Evolutionary conservation across 2,329 filamentous ascomycete species (phyloP), one percentile per base, ranked within the genome.

Genomic region (Cercospora zeae-maydis): DNA sequence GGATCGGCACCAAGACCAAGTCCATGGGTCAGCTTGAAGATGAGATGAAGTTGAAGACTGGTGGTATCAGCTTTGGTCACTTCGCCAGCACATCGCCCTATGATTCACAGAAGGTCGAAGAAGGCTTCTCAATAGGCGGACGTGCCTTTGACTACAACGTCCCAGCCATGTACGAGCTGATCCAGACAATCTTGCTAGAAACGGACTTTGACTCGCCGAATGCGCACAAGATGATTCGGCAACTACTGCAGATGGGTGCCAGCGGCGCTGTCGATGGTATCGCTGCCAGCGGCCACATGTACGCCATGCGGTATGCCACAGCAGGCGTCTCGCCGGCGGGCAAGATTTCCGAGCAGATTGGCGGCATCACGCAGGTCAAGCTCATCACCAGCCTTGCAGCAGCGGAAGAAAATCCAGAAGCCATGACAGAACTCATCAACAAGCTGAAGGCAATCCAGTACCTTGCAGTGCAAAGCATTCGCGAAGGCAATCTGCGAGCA

Each of bases 11-110:
- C 2, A 90, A 89, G 70, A 85, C 88, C 63, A 90, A 90, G 82
- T 87, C 88, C 0, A 97, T 96, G 89, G 95, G 97, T 75, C 88
- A 97, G 75, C 85, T 98, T 57, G 95, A 99, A 76, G 95, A 98
- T 73, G 78, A 93, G 60, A 97, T 99, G 76, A 98, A 98, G 76
- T 83, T 98, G 31, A 96, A 96, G 79, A 98, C 95, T 1, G 95
- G 95, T 19, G 95, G 95, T 9, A 85, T 99, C 37, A 90, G 88
- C 2, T 87, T 96, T 14, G 88, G 89, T 1, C 93, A 96, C 69
- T 90, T 96, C 77, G 86, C 89, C n/a, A 87, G 89, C 0, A 86
- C 93, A 0, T 92, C 88, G 2, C 91, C 93, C 0, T 83, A 83
- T 1, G 86, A 93, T 67, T 86, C 91, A 59, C 82, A 84, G 31